phyloP scores from a whole-genome alignment of 805 yeast genomes.

The Candida manassasensis region DNA sequence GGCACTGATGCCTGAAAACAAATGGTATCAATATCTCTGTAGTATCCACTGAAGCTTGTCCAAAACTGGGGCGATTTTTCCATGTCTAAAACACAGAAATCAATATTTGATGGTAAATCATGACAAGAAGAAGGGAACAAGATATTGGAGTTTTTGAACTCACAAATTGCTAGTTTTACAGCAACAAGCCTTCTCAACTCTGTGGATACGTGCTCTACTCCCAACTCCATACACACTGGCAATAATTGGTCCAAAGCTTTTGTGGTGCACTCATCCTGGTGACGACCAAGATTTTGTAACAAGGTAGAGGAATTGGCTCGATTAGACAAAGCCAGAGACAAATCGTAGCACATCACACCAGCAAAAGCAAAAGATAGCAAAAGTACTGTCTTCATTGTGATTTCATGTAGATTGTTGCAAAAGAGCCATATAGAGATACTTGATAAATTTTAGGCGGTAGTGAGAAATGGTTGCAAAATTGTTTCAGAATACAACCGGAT shows the following conservation, averaged over 20 bases:
- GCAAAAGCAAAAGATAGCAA: not conserved
- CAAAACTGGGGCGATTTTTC: conserved; percentile 56
- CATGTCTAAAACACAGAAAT: conserved; percentile 36
- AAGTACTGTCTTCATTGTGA: too few relatives aligned
- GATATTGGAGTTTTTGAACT: conserved; percentile 45
- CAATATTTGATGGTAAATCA: conserved; percentile 12
- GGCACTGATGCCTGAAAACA: conserved; percentile 53
- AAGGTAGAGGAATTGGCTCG: not conserved
- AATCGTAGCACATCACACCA: not conserved
- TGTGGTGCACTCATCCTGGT: conserved; percentile 10
- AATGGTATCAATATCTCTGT: conserved; percentile 46
- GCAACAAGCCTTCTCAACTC: conserved; percentile 37
- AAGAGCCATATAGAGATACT: too few relatives aligned
- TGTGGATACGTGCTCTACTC: conserved; percentile 34
- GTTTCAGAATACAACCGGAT: too few relatives aligned
- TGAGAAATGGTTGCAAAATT: not conserved
- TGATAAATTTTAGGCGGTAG: too few relatives aligned
- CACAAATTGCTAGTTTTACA: conserved; percentile 48
- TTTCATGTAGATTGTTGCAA: too few relatives aligned
- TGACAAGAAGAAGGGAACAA: conserved; percentile 26
- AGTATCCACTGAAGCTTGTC: conserved; percentile 70
- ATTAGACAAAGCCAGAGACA: not conserved
- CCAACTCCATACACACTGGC: conserved; percentile 35
- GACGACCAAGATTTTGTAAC: not conserved
- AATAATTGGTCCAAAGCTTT: conserved; percentile 38